Evolutionary conservation across 2,329 filamentous ascomycete species (phyloP), one percentile per base, ranked within the genome.

Genomic region (Thelonectria rubi): DNA sequence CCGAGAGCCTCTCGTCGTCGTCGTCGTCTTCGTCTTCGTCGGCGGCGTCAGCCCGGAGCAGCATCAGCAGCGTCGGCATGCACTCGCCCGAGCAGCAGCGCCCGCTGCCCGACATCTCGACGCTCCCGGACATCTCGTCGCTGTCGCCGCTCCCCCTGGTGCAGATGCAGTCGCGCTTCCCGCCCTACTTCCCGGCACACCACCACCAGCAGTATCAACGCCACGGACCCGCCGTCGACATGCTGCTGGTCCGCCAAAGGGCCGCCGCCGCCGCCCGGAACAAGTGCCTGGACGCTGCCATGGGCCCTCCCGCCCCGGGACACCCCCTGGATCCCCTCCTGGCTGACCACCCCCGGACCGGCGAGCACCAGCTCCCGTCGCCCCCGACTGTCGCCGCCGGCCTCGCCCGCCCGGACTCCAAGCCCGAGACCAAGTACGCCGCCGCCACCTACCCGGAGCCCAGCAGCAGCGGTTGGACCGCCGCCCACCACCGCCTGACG

Each of bases 41-140:
- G n/a, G n/a, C n/a, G n/a, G n/a, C n/a, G n/a, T 58, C 52, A 4
- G 17, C 40, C 5, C 39, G 52, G 26, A 37, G 55, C 12, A 52
- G 50, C 17, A 61, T 39, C 9, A 55, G 52, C 10, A 48, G 52
- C 32, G 21, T 54, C 7, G 39, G 52, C 32, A 34, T 54, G 8
- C 65, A 58, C 20, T 67, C 65, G 3, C 67, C 66, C 1, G 55
- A 63, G 40, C 68, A 71, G 47, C 68, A 69, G 49, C 69, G 55
- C 14, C 59, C 59, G 10, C 50, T 70, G 5, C 68, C 68, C 7
- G 48, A 54, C 7, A 45, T 45, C 8, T 45, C 42, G 17, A 12
- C 26, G 5, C 26, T 30, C 26, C 26, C 26, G 26, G 26, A 30
- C 7, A 45, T 45, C 12, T 45, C 42, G 20, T 21, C 42, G 18